phyloP scores from a whole-genome alignment of 2,329 filamentous ascomycete species.

The Ophiostoma tasmaniense region DNA sequence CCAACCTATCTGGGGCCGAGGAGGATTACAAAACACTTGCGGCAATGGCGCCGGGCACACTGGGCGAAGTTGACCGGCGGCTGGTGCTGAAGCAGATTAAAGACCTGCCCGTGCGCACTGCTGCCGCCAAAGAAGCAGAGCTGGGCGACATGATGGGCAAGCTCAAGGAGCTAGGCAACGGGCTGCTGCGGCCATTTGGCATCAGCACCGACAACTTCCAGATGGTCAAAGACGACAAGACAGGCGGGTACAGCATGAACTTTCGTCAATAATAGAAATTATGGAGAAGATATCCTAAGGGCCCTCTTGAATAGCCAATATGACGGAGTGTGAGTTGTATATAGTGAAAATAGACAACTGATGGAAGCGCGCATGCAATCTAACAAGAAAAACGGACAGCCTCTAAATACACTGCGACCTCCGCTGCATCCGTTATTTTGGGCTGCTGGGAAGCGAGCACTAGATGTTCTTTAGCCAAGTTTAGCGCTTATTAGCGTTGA shows the following conservation, averaged over 20 bases:
- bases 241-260: conserved; percentile 90
- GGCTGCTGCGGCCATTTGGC: conserved; percentile 85
- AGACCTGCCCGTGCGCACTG: conserved; percentile 58
- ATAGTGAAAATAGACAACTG: not conserved
- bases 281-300: not conserved
- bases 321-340: not conserved
- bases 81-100: conserved; percentile 59
- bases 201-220: conserved; percentile 91
- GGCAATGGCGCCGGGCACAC: conserved; percentile 30
- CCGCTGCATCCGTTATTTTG: not conserved
- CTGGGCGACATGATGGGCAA: conserved; percentile 98
- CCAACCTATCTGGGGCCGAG: conserved; percentile 64
- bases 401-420: not conserved
- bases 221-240: conserved; percentile 82
- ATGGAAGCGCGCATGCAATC: no score
- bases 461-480: not conserved
- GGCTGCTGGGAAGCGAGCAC: not conserved
- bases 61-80: conserved; percentile 57
- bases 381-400: no score
- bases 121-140: conserved; percentile 75
- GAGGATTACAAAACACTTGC: conserved; percentile 69
- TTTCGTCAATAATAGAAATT: conserved; percentile 38
- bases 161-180: conserved; percentile 84
- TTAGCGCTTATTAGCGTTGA: not conserved
- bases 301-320: no score